Conservation (phyloP, 768 basidiomycete species). For the Chalciporus pseudorubinellus region DNA sequence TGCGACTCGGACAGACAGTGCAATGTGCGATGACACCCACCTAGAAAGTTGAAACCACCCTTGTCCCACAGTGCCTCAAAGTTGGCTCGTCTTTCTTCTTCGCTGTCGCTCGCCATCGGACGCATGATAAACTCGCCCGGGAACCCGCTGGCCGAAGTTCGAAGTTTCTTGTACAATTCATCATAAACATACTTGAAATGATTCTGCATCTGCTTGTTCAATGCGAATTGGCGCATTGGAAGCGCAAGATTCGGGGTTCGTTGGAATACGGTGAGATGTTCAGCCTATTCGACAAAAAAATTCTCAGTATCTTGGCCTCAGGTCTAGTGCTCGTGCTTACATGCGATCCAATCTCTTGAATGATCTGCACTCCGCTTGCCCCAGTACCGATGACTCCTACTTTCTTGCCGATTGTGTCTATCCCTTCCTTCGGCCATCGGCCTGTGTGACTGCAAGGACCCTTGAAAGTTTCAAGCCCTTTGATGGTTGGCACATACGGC, state of each 20-base stretch:
- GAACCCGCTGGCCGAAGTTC: not conserved
- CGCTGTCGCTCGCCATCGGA: constrained; percentile 8
- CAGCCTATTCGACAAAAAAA: not conserved
- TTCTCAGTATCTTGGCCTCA: not conserved
- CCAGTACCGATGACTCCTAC: constrained; percentile 19
- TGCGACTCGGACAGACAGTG: too few species aligned
- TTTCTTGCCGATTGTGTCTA: constrained; percentile 8
- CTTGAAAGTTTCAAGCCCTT: constrained; percentile 10
- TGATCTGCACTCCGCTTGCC: constrained; percentile 14
- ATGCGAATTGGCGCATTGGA: constrained; percentile 11
- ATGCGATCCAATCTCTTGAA: constrained; percentile 13
- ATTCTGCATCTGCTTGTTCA: constrained; percentile 8
- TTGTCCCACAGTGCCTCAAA: constrained; percentile 10
- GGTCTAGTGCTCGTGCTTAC: not conserved
- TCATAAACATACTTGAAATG: constrained; percentile 12
- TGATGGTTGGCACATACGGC: constrained; percentile 9
- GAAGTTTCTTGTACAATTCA: constrained; percentile 4
- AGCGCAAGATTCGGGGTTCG: constrained; percentile 15
- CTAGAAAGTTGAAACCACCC: constrained; percentile 11
- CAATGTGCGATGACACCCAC: not conserved
- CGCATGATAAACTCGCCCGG: not conserved
- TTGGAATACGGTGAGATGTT: constrained; percentile 12
- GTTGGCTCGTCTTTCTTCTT: constrained; percentile 7
- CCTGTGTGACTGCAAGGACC: constrained; percentile 10
- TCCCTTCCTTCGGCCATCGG: constrained; percentile 16